Base-by-base conservation (phyloP, 371 early-diverging fungal genomes). In the Rhizopus arrhizus region DNA sequence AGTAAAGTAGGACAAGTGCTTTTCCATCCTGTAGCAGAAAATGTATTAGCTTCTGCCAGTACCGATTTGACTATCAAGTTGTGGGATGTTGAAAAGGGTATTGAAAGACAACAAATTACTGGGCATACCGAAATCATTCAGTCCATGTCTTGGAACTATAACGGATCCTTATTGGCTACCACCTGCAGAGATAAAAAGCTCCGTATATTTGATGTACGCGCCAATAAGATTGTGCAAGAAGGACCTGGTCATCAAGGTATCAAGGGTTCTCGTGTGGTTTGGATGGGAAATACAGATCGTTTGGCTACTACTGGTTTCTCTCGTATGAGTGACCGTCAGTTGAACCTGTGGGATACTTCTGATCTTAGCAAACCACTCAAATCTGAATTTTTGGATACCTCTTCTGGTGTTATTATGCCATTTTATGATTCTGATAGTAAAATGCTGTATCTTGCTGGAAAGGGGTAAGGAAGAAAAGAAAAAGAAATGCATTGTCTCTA, bases 151-250 rank as follows among this genome's bases (percentile, higher is more conserved):
- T 98, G 93, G 91, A 93, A 89, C 78, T 91, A 86, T 69, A 87
- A 91, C 54, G 99, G 99, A 15, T 84, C 86, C 32, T 72, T 93
- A 56, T 61, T 98, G 58, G 94, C 90, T 7, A 95, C 97, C 5
- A 92, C 96, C 10, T 95, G 95, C 74, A 91, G 97, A 69, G 99
- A 98, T 80, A 98, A 98, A 74, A 90, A 89, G 66, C 64, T 98
- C 43, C 89, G 99, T 49, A 75, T 98, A 11, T 92, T 96, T 78
- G 99, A 98, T 83, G 87, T 91, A 38, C 86, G 99, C 35, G 65
- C 93, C 49, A 91, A 90, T 71, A 81, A 89, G 64, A 77, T 94
- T n/a, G 92, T 94, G 5, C 83, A 82, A 69, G 89, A 95, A 73
- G 89, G 87, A 3, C 72, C 70, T 28, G 89, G 93, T n/a, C 97